Evolutionary conservation across 2,329 filamentous ascomycete genomes (phyloP).

Genomic region (Coleophoma crateriformis): DNA sequence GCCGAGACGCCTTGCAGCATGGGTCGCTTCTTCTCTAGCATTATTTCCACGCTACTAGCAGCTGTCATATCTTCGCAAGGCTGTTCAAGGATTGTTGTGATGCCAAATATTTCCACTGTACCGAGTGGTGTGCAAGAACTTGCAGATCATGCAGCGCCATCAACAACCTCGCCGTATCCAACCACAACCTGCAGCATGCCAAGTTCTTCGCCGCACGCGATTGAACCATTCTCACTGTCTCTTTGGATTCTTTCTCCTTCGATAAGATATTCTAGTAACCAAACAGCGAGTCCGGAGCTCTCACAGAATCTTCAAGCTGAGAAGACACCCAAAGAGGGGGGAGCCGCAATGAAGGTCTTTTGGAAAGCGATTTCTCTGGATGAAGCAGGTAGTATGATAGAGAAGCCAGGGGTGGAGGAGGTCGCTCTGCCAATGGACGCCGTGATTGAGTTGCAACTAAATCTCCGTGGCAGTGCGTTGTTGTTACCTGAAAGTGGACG

Average conservation of each 20-base stretch:
- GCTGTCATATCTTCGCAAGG: neutral
- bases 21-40: neutral
- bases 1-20: neutral
- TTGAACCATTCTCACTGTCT: neutral
- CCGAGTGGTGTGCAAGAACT: too few species aligned
- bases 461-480: conserved; percentile 41
- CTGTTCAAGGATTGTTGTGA: neutral
- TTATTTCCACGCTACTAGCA: neutral
- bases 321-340: neutral
- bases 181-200: too few species aligned
- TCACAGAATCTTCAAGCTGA: neutral
- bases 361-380: conserved; percentile 10
- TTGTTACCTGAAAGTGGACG: conserved; percentile 51
- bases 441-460: conserved; percentile 37
- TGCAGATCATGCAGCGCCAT: too few species aligned
- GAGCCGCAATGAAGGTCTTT: conserved; percentile 22
- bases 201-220: too few species aligned
- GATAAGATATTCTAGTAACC: neutral
- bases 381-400: conserved; percentile 9
- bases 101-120: neutral
- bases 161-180: too few species aligned
- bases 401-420: conserved; percentile 41
- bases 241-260: neutral
- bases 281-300: neutral
- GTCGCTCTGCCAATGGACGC: conserved; percentile 46